Evolutionary conservation across 352 stramenopile genomes (phyloP).

Genomic region (Globisporangium recalcitrans): DNA sequence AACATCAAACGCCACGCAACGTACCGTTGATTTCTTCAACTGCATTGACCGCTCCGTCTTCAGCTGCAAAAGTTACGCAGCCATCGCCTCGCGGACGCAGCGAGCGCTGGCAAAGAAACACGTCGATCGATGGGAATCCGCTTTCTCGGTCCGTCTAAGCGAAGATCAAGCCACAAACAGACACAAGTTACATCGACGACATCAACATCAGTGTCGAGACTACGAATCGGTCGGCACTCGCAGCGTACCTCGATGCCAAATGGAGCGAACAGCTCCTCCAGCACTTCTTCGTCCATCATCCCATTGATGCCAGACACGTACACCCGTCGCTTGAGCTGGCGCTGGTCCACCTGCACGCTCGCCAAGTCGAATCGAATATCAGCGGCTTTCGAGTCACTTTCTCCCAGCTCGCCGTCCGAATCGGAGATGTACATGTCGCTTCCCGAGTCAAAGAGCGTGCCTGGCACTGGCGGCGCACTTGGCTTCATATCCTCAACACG

Average conservation of each 20-base stretch:
- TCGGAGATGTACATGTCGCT: conserved; percentile 41
- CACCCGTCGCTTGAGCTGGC: conserved; percentile 33
- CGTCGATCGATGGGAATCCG: conserved; percentile 44
- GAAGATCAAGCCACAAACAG: conserved; percentile 6
- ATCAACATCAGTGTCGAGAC: not conserved
- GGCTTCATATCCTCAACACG: not conserved
- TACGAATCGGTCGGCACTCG: too few species aligned
- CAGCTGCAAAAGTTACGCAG: conserved; percentile 37
- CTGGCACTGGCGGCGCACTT: not conserved
- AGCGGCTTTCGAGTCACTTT: conserved; percentile 14
- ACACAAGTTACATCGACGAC: conserved; percentile 8
- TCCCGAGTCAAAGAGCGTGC: conserved; percentile 9
- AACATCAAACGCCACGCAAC: not conserved
- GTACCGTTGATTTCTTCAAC: conserved; percentile 54
- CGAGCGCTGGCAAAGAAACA: conserved; percentile 50
- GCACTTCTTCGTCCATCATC: conserved; percentile 32
- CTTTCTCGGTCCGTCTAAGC: conserved; percentile 36
- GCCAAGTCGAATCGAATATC: conserved; percentile 56
- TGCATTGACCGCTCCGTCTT: conserved; percentile 32
- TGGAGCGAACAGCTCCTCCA: conserved; percentile 48
- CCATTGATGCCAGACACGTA: conserved; percentile 58
- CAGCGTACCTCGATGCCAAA: conserved; percentile 50
- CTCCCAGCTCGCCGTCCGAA: conserved; percentile 37
- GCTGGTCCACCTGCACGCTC: conserved; percentile 34
- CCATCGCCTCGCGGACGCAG: conserved; percentile 47